A percentile compares a stretch with the other conserved stretches of the same genome.
Evolutionary conservation across 352 stramenopile genomes (phyloP).

Genomic region (Phytopythium cucurbitacearum): DNA sequence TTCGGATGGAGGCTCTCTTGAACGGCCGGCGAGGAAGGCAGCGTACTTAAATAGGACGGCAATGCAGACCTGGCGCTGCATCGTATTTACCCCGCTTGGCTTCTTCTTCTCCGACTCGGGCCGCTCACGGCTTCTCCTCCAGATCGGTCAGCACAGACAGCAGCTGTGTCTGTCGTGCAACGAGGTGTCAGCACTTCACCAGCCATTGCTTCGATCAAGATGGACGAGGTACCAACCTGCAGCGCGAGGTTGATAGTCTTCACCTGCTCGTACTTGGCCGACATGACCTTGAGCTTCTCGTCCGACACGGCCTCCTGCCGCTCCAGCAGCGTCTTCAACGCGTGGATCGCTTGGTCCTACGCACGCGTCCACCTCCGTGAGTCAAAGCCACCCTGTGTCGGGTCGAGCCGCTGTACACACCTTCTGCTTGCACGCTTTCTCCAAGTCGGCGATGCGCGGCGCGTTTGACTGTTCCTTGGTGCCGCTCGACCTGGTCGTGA

Average conservation of each 20-base stretch:
- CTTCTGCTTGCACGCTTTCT: constrained; percentile 76
- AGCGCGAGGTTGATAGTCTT: constrained; percentile 78
- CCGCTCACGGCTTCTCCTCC: constrained; percentile 16
- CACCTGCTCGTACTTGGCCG: constrained; percentile 72
- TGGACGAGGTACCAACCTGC: constrained; percentile 30
- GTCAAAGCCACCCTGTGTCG: neutral
- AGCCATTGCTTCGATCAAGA: neutral
- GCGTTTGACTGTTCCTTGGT: constrained; percentile 16
- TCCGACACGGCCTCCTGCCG: constrained; percentile 62
- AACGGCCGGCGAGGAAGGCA: neutral
- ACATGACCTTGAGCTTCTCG: constrained; percentile 64
- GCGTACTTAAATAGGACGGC: neutral
- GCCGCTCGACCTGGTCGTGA: constrained; percentile 1
- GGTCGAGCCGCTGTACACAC: constrained; percentile 12
- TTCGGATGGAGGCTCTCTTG: neutral
- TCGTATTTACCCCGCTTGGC: constrained; percentile 21
- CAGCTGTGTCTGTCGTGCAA: constrained; percentile 39
- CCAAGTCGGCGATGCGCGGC: constrained; percentile 51
- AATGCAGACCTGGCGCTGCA: neutral
- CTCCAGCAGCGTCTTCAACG: constrained; percentile 61
- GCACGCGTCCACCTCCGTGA: neutral
- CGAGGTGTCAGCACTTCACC: neutral
- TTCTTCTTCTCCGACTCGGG: neutral
- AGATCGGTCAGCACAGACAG: constrained; percentile 44
- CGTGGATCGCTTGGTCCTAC: constrained; percentile 65